phyloP scores from a whole-genome alignment of 2,329 filamentous ascomycete species.

The Epichloe sp. region DNA sequence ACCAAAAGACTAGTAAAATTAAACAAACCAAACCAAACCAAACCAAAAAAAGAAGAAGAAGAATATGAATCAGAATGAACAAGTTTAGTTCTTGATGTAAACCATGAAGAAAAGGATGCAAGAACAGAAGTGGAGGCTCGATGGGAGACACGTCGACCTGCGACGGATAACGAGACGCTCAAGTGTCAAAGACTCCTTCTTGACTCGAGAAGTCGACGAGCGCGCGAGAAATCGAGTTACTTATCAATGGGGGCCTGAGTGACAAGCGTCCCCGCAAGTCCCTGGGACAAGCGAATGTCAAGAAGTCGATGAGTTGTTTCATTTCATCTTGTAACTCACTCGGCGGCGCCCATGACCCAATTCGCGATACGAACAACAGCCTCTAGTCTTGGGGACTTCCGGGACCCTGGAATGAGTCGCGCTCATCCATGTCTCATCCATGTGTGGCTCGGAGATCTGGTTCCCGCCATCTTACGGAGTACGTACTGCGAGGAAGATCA shows the following conservation, averaged over 20 bases:
- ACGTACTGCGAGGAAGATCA: background rate
- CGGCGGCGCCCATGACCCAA: background rate
- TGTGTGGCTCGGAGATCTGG: background rate
- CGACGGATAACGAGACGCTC: background rate
- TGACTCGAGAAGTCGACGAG: background rate
- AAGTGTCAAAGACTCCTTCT: background rate
- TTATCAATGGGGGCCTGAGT: background rate
- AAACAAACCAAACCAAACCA: too few species aligned
- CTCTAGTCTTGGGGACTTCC: background rate
- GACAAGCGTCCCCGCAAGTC: background rate
- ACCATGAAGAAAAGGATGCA: too few species aligned
- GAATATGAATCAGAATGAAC: too few species aligned
- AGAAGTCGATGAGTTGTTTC: background rate
- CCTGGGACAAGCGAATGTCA: background rate
- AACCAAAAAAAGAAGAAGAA: background rate
- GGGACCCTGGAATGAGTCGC: background rate
- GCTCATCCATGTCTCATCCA: background rate
- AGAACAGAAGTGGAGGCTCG: too few species aligned
- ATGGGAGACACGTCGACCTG: background rate
- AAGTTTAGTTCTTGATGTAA: too few species aligned
- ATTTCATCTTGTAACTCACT: background rate
- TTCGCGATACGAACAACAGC: background rate
- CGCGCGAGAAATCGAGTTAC: background rate
- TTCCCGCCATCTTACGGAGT: background rate
- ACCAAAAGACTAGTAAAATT: background rate